Percentiles rank a stretch among this genome's conserved stretches.
Conservation (phyloP, 306 rosid species). For the Cicer yamashitae region DNA sequence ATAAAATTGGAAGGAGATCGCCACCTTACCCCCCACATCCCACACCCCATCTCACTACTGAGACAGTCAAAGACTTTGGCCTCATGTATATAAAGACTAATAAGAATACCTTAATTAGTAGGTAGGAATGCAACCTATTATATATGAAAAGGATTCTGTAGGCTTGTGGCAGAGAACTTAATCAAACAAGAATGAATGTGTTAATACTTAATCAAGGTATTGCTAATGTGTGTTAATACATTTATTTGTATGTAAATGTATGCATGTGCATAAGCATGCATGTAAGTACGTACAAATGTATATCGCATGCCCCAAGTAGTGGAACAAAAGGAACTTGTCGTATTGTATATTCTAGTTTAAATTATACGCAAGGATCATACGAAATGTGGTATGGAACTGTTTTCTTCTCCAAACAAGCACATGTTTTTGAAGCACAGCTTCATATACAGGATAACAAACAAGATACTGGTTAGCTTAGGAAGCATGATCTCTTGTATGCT, state of each 20-base stretch:
- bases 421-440: constrained; percentile 7
- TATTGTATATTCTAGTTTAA: constrained; percentile 14
- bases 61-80: background rate
- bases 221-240: background rate
- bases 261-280: background rate
- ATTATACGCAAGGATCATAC: constrained; percentile 21
- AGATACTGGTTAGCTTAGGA: constrained; percentile 13
- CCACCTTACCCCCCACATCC: background rate
- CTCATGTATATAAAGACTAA: background rate
- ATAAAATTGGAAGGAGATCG: constrained; percentile 6
- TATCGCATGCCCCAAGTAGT: background rate
- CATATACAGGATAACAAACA: constrained; percentile 5
- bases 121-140: constrained; percentile 19
- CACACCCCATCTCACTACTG: background rate
- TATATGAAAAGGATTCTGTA: background rate
- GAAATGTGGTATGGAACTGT: background rate
- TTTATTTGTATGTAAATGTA: background rate
- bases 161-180: constrained; percentile 9
- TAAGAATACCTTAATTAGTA: background rate
- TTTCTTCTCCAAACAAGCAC: background rate
- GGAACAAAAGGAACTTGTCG: constrained; percentile 11
- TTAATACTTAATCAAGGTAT: constrained; percentile 6
- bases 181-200: constrained; percentile 6
- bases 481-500: constrained; percentile 22
- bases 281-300: background rate